phyloP scores from a whole-genome alignment of 2,329 filamentous ascomycete genomes.

The Hymenoscyphus fraxineus region DNA sequence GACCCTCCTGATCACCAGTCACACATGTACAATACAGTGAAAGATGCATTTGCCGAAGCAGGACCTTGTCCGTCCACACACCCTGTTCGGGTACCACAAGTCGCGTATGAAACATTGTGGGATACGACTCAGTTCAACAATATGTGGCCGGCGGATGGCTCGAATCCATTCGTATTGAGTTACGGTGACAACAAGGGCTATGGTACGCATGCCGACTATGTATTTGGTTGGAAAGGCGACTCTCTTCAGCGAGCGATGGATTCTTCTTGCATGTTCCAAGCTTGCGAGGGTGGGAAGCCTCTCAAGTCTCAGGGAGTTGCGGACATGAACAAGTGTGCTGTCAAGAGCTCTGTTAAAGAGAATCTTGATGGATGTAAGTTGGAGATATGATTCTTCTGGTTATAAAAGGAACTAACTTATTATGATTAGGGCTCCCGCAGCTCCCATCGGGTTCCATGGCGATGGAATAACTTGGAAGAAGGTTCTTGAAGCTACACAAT shows the following conservation, averaged over 20 bases:
- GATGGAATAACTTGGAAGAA: background rate
- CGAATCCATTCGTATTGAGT: slow-evolving; percentile 42
- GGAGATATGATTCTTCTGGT: background rate
- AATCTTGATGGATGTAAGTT: slow-evolving; percentile 11
- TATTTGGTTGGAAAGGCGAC: slow-evolving; percentile 13
- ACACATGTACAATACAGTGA: slow-evolving; percentile 25
- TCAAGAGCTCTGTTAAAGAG: background rate
- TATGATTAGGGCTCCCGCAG: background rate
- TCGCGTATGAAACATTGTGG: slow-evolving; percentile 33
- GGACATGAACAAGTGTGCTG: slow-evolving; percentile 8
- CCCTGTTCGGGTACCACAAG: slow-evolving; percentile 44
- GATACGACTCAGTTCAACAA: slow-evolving; percentile 41
- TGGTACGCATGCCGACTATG: slow-evolving; percentile 9
- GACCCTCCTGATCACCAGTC: slow-evolving; percentile 21
- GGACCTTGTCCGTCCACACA: slow-evolving; percentile 31
- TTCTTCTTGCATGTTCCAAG: slow-evolving; percentile 1
- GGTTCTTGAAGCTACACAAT: background rate
- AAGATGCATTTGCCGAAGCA: slow-evolving; percentile 14
- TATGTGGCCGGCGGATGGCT: slow-evolving; percentile 42
- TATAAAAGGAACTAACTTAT: background rate
- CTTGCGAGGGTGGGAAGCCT: background rate
- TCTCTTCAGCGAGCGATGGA: slow-evolving; percentile 10
- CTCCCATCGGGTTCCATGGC: background rate
- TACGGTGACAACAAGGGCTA: slow-evolving; percentile 39
- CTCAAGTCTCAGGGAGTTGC: slow-evolving; percentile 8